Conservation (phyloP, 176 grass and related monocot genomes). For the Tuctoria greenei region DNA sequence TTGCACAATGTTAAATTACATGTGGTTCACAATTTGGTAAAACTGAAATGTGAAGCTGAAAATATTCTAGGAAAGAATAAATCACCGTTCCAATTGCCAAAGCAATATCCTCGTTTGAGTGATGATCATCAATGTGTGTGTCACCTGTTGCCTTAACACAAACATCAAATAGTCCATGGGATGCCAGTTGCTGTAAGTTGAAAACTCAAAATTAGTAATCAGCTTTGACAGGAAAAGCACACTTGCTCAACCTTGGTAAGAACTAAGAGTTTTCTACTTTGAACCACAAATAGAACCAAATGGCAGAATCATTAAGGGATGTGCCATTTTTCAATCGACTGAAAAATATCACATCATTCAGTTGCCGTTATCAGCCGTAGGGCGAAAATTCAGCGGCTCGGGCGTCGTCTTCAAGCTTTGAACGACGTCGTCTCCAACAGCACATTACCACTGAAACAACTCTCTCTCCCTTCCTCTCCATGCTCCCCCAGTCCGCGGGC, state of each 20-base stretch:
- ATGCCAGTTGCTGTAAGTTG: conserved; percentile 81
- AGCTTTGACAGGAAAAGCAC: conserved; percentile 9
- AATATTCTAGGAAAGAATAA: conserved; percentile 23
- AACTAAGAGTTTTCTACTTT: conserved; percentile 24
- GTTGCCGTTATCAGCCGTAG: too few species aligned
- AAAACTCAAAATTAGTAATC: conserved; percentile 28
- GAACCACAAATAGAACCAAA: not conserved
- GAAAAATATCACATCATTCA: too few species aligned
- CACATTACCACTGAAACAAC: too few species aligned
- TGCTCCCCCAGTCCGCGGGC: too few species aligned
- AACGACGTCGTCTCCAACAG: too few species aligned
- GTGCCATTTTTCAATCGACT: too few species aligned
- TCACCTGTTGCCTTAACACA: conserved; percentile 84
- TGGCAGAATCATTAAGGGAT: not conserved
- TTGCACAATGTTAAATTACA: not conserved
- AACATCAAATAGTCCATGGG: conserved; percentile 88
- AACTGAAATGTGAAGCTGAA: not conserved
- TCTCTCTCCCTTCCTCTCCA: too few species aligned
- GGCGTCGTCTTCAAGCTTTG: too few species aligned
- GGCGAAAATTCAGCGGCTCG: too few species aligned
- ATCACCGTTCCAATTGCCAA: conserved; percentile 93
- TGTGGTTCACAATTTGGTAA: not conserved
- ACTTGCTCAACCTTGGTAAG: conserved; percentile 7
- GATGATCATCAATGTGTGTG: conserved; percentile 97
- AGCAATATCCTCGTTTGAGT: conserved; percentile 97